Conservation (phyloP, 257 asterid genomes). For the Euphrasia confusa region DNA sequence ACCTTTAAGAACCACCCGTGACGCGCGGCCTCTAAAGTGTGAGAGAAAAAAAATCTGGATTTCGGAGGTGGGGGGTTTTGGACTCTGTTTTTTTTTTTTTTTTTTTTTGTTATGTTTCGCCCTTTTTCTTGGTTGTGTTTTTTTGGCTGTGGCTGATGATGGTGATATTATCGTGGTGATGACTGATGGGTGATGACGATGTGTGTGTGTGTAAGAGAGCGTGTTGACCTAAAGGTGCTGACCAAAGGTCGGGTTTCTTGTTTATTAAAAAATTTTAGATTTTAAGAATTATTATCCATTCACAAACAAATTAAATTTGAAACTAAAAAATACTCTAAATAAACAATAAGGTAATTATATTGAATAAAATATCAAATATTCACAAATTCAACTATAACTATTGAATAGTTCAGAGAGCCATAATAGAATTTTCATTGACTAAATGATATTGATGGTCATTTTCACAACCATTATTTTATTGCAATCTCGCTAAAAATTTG, state of each 20-base stretch:
- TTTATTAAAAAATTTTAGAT: too few species aligned
- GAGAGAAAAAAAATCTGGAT: not conserved
- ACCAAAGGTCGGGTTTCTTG: conserved; percentile 29
- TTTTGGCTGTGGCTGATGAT: not conserved
- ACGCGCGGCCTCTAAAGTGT: conserved; percentile 25
- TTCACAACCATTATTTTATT: too few species aligned
- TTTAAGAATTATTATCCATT: not conserved
- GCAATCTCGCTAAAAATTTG: too few species aligned
- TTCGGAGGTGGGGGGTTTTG: conserved; percentile 27
- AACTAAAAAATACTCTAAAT: too few species aligned
- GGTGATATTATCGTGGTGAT: not conserved
- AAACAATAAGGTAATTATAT: too few species aligned
- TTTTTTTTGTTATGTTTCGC: not conserved
- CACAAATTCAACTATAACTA: too few species aligned
- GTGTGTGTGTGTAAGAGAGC: not conserved
- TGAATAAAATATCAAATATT: too few species aligned
- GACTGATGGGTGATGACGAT: not conserved
- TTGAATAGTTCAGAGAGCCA: too few species aligned
- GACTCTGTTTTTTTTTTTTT: conserved; percentile 22
- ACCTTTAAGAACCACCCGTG: conserved; percentile 43
- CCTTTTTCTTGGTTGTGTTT: not conserved
- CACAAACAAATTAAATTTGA: too few species aligned
- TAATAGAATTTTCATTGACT: too few species aligned
- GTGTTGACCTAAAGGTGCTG: conserved; percentile 28
- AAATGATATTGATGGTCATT: too few species aligned